These are phyloP conservation scores for Amaranthus tricolor DNA, from an alignment of 179 eudicot species.

Conservation along the genomic window DNA sequence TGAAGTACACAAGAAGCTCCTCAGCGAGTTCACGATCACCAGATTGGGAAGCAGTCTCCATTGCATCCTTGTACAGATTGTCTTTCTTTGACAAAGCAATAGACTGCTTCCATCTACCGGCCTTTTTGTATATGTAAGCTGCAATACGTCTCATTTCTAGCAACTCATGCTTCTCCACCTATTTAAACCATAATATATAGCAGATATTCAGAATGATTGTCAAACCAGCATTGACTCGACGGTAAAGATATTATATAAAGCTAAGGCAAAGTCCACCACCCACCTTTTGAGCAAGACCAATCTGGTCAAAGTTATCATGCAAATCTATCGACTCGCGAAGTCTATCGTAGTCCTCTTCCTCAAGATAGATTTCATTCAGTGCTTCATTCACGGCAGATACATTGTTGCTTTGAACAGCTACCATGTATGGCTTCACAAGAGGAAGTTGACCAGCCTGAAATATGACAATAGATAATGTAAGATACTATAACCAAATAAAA, in stretches of 20 bases:
- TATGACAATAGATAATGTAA: constrained; percentile 8
- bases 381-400: constrained; percentile 53
- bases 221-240: not conserved
- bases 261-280: not conserved
- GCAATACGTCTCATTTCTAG: constrained; percentile 58
- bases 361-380: constrained; percentile 47
- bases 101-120: constrained; percentile 55
- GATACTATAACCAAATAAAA: not conserved
- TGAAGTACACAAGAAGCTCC: constrained; percentile 49
- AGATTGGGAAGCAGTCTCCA: constrained; percentile 52
- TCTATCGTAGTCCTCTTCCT: constrained; percentile 54
- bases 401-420: constrained; percentile 51
- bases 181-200: constrained; percentile 5
- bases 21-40: constrained; percentile 57
- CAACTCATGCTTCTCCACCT: constrained; percentile 50
- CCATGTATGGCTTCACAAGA: constrained; percentile 55
- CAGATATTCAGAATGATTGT: not conserved
- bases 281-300: constrained; percentile 56
- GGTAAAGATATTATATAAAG: not conserved
- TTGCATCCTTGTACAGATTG: constrained; percentile 47
- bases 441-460: constrained; percentile 49
- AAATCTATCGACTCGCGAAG: constrained; percentile 48
- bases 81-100: constrained; percentile 51
- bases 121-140: constrained; percentile 52
- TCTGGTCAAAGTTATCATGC: constrained; percentile 55